phyloP scores from a whole-genome alignment of 805 yeast species.

The Candida vaughaniae region DNA sequence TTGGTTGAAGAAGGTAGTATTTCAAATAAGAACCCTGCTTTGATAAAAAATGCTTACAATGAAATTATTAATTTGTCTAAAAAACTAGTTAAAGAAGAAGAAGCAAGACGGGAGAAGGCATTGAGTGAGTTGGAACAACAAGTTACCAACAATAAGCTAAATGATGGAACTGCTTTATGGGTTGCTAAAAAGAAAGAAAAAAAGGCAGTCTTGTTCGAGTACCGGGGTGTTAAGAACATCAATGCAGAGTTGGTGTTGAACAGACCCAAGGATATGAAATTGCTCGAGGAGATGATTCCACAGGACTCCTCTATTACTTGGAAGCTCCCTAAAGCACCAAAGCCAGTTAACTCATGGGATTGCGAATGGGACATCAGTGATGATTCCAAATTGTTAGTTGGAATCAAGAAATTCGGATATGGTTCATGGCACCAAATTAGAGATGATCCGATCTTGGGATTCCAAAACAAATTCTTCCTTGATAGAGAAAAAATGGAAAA shows the following conservation, averaged over 20 bases:
- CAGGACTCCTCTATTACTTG: slow-evolving; percentile 59
- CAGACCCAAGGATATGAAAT: slow-evolving; percentile 81
- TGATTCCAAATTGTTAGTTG: slow-evolving; percentile 83
- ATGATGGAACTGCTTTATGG: slow-evolving; percentile 50
- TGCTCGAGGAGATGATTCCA: slow-evolving; percentile 54
- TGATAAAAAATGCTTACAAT: slow-evolving; percentile 71
- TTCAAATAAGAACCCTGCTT: slow-evolving; percentile 78
- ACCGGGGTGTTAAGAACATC: slow-evolving; percentile 79
- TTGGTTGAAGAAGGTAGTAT: slow-evolving; percentile 87
- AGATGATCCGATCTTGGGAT: slow-evolving; percentile 89
- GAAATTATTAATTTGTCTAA: slow-evolving; percentile 66
- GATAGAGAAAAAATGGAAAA: slow-evolving; percentile 26
- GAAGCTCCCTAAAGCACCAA: slow-evolving; percentile 60
- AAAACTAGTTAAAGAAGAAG: slow-evolving; percentile 63
- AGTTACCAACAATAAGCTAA: slow-evolving; percentile 43
- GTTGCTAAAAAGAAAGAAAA: slow-evolving; percentile 74
- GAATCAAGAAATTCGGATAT: slow-evolving; percentile 89
- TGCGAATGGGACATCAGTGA: slow-evolving; percentile 82
- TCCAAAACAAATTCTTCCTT: slow-evolving; percentile 81
- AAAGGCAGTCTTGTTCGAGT: slow-evolving; percentile 86
- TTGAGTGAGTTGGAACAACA: slow-evolving; percentile 59
- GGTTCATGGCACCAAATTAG: slow-evolving; percentile 94
- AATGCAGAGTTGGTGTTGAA: slow-evolving; percentile 86
- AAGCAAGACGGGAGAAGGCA: slow-evolving; percentile 53
- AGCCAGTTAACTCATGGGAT: slow-evolving; percentile 87